These are phyloP conservation scores for Tetracladium setigerum DNA, from an alignment of 495 filamentous ascomycete genomes.

Conservation along the genomic window DNA sequence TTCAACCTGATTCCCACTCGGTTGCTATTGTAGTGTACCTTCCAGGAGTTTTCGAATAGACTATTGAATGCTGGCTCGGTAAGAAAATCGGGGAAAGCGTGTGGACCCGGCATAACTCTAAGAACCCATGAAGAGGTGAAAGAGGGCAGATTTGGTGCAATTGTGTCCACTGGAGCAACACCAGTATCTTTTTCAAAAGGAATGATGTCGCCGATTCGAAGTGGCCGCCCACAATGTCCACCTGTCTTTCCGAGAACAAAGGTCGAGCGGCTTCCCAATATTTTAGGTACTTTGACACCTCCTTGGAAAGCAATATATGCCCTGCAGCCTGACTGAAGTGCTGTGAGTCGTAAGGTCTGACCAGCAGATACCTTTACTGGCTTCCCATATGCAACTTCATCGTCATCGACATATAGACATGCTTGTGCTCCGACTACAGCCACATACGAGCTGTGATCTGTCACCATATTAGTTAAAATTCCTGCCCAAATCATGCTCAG, in stretches of 20 bases:
- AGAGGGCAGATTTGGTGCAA: constrained; percentile 31
- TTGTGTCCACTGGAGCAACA: constrained; percentile 25
- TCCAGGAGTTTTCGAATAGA: constrained; percentile 48
- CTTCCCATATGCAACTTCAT: constrained; percentile 45
- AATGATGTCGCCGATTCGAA: constrained; percentile 46
- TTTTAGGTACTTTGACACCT: constrained; percentile 37
- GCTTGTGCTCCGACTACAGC: constrained; percentile 48
- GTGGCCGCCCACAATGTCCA: constrained; percentile 43
- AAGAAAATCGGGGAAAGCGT: constrained; percentile 45
- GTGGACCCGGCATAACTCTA: constrained; percentile 48
- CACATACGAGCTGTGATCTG: constrained; percentile 35
- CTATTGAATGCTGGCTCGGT: constrained; percentile 42
- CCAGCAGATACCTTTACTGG: constrained; percentile 39
- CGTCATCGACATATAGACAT: constrained; percentile 37
- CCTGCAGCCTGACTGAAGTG: constrained; percentile 41
- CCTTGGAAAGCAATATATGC: constrained; percentile 52
- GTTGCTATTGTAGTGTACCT: constrained; percentile 50
- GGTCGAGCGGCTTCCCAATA: constrained; percentile 16
- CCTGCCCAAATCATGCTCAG: too few species aligned
- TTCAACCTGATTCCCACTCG: constrained; percentile 49
- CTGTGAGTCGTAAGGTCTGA: constrained; percentile 46
- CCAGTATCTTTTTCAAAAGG: constrained; percentile 28
- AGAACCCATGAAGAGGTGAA: constrained; percentile 38
- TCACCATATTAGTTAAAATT: too few species aligned
- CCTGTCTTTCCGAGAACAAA: constrained; percentile 23